Percentiles rank a stretch among this genome's conserved stretches.
These are phyloP conservation scores for Rosa lucieae DNA, from an alignment of 306 rosid species.

Conservation along the genomic window DNA sequence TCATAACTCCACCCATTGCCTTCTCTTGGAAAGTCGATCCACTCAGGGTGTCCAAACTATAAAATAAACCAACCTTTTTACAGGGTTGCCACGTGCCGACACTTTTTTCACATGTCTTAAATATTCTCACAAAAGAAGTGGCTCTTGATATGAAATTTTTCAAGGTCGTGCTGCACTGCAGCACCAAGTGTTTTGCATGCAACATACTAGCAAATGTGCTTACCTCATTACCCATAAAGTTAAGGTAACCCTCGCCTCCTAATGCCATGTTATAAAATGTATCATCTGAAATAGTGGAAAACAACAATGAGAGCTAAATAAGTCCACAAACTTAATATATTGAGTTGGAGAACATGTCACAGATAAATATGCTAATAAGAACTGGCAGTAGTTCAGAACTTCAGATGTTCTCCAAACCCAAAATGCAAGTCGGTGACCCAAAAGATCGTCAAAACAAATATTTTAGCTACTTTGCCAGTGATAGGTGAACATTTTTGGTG, in stretches of 20 bases:
- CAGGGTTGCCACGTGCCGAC: not conserved
- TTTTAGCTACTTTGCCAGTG: not conserved
- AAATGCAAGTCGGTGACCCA: not conserved
- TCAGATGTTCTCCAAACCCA: not conserved
- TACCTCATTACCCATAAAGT: slow-evolving; percentile 99
- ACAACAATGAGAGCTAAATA: slow-evolving; percentile 26
- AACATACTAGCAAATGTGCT: slow-evolving; percentile 28
- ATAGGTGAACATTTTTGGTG: not conserved
- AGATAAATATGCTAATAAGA: slow-evolving; percentile 2
- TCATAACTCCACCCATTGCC: slow-evolving; percentile 98
- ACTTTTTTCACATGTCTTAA: not conserved
- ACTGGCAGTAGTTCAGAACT: not conserved
- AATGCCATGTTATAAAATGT: slow-evolving; percentile 94
- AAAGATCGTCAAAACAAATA: not conserved
- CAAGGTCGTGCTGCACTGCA: slow-evolving; percentile 9
- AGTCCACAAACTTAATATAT: slow-evolving; percentile 9
- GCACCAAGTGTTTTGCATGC: slow-evolving; percentile 19
- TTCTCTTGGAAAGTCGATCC: slow-evolving; percentile 99
- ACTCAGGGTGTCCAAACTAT: slow-evolving; percentile 98
- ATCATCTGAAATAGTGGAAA: slow-evolving; percentile 66
- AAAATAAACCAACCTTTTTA: slow-evolving; percentile 16
- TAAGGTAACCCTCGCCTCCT: slow-evolving; percentile 98
- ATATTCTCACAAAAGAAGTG: not conserved
- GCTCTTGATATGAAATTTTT: not conserved
- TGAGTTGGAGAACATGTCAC: not conserved